Evolutionary conservation across 345 rosid genomes (phyloP), one percentile per base, ranked within the genome.

Genomic region (Pelargonium nanum): DNA sequence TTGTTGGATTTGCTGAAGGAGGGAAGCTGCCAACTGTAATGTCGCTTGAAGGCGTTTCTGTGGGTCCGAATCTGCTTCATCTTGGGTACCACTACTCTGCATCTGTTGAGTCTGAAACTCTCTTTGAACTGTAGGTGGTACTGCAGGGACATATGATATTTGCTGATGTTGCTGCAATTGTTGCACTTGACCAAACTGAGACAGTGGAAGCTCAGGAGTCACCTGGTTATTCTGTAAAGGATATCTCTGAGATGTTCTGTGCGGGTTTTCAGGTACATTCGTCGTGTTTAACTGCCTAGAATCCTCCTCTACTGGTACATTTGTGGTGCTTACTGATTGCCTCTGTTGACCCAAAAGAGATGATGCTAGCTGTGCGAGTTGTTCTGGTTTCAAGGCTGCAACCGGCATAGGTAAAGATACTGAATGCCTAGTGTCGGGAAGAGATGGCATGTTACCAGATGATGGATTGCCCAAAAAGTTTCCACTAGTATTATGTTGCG

Each of bases 21-120:
- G 96, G 56, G 95, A 83, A 56, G 95, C 98, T 45, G 98, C 96
- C 13, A 92, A 84, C 70, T 89, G 89, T 56, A 92, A 76, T 45
- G 98, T 92, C 55, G 95, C 98, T 72, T 92, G 92, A 59, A 87
- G 78, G 30, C 97, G 94, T 67, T 89, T 83, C 74, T 91, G 92
- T 2, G 96, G 95, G 76, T 87, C 89, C 34, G 66, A 82, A 30
- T 89, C 97, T 2, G 70, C 81, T 52, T 84, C 48, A 6, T 17
- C 91, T 68, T 77, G 81, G 12, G 58, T 26, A 50, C 73, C 70
- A 20, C 65, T 55, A 67, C 58, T 74, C 57, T 77, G 81, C 51
- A 60, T 63, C 59, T 63, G 83, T 62, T 73, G 85, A n/a, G n/a
- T n/a, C n/a, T n/a, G n/a, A 70, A n/a, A n/a, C n/a, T 75, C 75